A percentile compares a stretch with the other conserved stretches of the same genome.
phyloP scores from a whole-genome alignment of 352 stramenopile species.

The Detonula confervacea region DNA sequence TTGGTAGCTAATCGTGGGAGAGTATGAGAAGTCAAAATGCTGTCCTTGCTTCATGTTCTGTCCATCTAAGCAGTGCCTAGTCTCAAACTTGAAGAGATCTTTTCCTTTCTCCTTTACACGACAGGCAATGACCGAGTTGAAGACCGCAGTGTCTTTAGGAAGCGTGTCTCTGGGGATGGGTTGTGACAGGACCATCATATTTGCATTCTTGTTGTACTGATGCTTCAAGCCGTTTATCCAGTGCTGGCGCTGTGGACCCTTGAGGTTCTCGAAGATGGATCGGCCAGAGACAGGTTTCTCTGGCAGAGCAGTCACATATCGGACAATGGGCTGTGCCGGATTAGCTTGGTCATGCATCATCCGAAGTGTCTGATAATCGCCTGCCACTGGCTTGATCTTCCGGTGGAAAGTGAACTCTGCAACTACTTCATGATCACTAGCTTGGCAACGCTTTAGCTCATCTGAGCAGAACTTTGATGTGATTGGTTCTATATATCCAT shows the following conservation, averaged over 20 bases:
- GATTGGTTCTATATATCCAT: slow-evolving; percentile 15
- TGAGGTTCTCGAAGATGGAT: slow-evolving; percentile 13
- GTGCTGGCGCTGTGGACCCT: slow-evolving; percentile 5
- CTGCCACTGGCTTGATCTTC: slow-evolving; percentile 1
- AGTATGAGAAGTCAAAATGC: slow-evolving; percentile 35
- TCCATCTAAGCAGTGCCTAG: slow-evolving; percentile 11
- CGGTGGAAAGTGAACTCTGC: slow-evolving; percentile 12
- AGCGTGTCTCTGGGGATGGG: slow-evolving; percentile 13
- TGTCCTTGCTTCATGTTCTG: slow-evolving; percentile 5
- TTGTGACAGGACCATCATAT: neutral
- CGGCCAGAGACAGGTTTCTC: neutral
- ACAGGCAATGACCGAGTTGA: slow-evolving; percentile 13
- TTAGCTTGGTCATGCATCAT: slow-evolving; percentile 7
- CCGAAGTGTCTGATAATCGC: neutral
- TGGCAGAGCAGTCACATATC: slow-evolving; percentile 12
- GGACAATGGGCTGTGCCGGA: neutral
- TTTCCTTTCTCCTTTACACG: slow-evolving; percentile 30
- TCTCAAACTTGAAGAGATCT: slow-evolving; percentile 16
- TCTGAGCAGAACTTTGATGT: slow-evolving; percentile 1
- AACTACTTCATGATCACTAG: neutral
- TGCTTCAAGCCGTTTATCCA: slow-evolving; percentile 2
- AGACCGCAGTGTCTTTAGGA: slow-evolving; percentile 11
- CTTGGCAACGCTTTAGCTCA: slow-evolving; percentile 9
- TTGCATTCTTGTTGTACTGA: slow-evolving; percentile 39
- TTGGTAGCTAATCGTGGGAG: slow-evolving; percentile 7